Evolutionary conservation across 1,284 basidiomycete genomes (phyloP).

Genomic region (Mycena sp.): DNA sequence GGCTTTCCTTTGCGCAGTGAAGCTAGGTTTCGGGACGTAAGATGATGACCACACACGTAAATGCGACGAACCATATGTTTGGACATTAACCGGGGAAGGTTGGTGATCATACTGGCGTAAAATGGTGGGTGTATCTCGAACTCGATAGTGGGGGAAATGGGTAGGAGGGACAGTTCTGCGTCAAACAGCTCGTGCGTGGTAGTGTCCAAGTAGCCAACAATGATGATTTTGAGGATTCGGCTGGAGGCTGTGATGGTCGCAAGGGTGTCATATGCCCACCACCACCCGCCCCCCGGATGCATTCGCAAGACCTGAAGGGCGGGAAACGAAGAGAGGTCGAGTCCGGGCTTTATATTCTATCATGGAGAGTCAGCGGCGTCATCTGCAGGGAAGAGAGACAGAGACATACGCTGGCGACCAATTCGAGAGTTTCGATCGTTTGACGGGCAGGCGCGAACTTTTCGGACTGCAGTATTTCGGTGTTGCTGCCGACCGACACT

Average conservation of each 20-base stretch:
- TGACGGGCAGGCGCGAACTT: constrained; percentile 4
- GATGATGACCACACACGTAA: constrained; percentile 4
- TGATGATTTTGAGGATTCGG: no score
- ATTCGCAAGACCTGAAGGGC: constrained; percentile 2
- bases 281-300: constrained; percentile 2
- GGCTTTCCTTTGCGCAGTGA: no score
- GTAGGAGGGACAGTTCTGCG: neutral
- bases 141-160: no score
- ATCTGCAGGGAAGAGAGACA: constrained; percentile 5
- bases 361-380: neutral
- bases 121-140: no score
- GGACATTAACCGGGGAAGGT: constrained; percentile 1
- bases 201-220: neutral
- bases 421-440: constrained; percentile 10
- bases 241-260: no score
- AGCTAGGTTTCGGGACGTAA: no score
- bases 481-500: no score
- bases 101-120: constrained; percentile 11
- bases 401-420: neutral
- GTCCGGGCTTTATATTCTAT: neutral
- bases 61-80: constrained; percentile 4
- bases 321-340: constrained; percentile 2
- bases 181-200: constrained; percentile 4
- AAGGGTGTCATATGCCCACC: no score
- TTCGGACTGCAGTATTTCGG: no score